phyloP scores from a whole-genome alignment of 352 stramenopile genomes.

The Globisporangium canariense region DNA sequence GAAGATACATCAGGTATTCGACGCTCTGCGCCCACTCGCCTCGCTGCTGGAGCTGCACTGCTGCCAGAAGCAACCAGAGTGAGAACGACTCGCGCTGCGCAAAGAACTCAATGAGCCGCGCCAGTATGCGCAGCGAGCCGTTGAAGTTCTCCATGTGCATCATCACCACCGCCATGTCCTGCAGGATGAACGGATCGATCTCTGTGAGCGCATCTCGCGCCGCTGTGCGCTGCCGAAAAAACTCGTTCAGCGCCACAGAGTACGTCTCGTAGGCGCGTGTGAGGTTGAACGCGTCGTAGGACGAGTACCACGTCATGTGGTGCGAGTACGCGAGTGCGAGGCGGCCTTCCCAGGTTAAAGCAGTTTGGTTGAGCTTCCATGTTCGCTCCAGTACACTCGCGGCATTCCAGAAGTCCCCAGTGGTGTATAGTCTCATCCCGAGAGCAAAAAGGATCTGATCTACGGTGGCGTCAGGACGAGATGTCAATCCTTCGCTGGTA shows the following conservation, averaged over 20 bases:
- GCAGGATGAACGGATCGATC: conserved; percentile 43
- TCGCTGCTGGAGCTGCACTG: conserved; percentile 55
- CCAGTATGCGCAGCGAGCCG: conserved; percentile 48
- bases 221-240: not conserved
- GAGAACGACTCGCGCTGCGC: conserved; percentile 38
- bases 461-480: conserved; percentile 21
- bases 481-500: not conserved
- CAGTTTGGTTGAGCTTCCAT: conserved; percentile 4
- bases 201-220: not conserved
- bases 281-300: conserved; percentile 53
- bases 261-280: conserved; percentile 46
- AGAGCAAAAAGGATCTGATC: conserved; percentile 33
- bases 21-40: conserved; percentile 54
- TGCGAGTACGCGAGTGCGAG: conserved; percentile 56
- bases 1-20: conserved; percentile 55
- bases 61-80: conserved; percentile 56
- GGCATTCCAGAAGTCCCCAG: conserved; percentile 58
- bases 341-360: conserved; percentile 4
- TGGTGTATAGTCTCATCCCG: conserved; percentile 38
- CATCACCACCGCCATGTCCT: conserved; percentile 58
- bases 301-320: conserved; percentile 64
- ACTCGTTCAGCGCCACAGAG: conserved; percentile 21
- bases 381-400: conserved; percentile 45
- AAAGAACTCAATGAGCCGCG: conserved; percentile 60
- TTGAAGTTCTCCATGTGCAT: conserved; percentile 57